These are phyloP conservation scores for Guillardia theta DNA, from an alignment of 78 protist species.

Conservation along the genomic window DNA sequence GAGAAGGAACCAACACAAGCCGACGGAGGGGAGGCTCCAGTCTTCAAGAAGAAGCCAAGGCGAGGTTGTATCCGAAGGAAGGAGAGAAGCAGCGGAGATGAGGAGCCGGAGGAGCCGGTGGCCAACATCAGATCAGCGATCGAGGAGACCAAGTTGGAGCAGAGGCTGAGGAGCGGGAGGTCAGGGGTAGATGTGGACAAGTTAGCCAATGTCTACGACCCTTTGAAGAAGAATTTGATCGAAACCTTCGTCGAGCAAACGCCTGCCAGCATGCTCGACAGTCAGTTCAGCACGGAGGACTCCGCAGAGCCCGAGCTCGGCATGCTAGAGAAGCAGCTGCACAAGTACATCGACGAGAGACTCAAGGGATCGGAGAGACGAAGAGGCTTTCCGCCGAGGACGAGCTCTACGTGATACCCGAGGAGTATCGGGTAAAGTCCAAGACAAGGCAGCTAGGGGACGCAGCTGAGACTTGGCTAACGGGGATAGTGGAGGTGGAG, in stretches of 20 bases:
- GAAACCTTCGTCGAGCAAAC: background rate
- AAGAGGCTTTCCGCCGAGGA: background rate
- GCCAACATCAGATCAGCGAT: background rate
- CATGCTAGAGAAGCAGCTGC: background rate
- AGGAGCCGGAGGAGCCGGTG: background rate
- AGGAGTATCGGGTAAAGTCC: background rate
- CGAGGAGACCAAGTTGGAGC: background rate
- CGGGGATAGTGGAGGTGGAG: conserved; percentile 28
- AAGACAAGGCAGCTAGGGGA: background rate
- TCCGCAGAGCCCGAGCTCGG: background rate
- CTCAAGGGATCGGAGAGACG: background rate
- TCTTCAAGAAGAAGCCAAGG: background rate
- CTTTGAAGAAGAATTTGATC: background rate
- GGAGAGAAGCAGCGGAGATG: background rate
- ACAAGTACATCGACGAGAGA: background rate
- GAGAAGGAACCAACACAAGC: background rate
- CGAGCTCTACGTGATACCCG: background rate
- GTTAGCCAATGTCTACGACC: too few relatives aligned
- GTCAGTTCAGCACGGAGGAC: background rate
- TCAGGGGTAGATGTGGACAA: background rate
- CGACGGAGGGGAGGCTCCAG: background rate
- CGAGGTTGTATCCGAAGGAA: background rate
- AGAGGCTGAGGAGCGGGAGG: background rate
- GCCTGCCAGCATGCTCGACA: background rate
- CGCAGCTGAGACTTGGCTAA: conserved; percentile 28